A percentile compares a stretch with the other conserved stretches of the same genome.
phyloP scores from a whole-genome alignment of 768 basidiomycete genomes.

The Suillus brevipes region DNA sequence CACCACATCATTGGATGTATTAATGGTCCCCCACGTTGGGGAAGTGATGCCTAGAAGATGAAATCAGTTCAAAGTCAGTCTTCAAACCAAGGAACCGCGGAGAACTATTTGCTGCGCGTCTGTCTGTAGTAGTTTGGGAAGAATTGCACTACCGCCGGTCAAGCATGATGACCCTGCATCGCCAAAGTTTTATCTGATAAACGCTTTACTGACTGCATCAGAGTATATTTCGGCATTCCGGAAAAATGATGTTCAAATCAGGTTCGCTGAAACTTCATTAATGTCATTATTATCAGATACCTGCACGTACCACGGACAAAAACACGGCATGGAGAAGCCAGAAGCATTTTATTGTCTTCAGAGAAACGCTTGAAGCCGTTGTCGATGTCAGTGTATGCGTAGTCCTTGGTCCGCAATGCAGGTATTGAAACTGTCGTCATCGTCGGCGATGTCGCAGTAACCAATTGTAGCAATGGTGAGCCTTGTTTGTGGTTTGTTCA shows the following conservation, averaged over 20 bases:
- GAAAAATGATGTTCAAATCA: not conserved
- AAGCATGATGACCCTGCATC: not conserved
- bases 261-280: not conserved
- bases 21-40: not conserved
- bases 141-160: too few relatives aligned
- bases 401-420: conserved; percentile 75
- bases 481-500: conserved; percentile 71
- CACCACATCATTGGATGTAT: not conserved
- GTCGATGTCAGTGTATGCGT: conserved; percentile 79
- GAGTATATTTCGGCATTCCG: not conserved
- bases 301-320: not conserved
- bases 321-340: conserved; percentile 49
- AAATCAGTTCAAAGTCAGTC: not conserved
- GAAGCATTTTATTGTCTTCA: conserved; percentile 93
- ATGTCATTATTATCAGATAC: not conserved
- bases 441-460: conserved; percentile 82
- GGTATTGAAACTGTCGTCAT: conserved; percentile 91
- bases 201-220: not conserved
- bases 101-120: too few relatives aligned
- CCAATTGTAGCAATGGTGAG: conserved; percentile 91
- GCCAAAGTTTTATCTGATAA: too few relatives aligned
- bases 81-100: too few relatives aligned
- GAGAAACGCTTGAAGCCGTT: conserved; percentile 90
- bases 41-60: not conserved
- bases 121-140: too few relatives aligned